Evolutionary conservation across 2,329 filamentous ascomycete species (phyloP).

Genomic region (Dichotomopilus funicola): DNA sequence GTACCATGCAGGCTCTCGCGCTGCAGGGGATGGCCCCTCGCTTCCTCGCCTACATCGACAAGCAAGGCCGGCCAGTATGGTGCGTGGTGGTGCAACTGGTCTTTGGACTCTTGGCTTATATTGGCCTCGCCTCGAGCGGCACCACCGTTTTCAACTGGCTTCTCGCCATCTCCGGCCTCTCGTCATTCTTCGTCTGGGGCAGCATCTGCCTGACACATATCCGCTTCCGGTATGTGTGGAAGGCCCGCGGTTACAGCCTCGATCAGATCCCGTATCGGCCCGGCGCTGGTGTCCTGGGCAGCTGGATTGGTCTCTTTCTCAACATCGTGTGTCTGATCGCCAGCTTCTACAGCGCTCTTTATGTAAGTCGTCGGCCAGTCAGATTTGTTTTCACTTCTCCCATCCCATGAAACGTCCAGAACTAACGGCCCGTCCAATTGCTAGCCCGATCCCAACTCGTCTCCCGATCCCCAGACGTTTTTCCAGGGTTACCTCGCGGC

Average conservation of each 20-base stretch:
- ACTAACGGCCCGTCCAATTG: too few relatives aligned
- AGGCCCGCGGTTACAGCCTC: conserved; percentile 47
- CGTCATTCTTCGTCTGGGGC: conserved; percentile 70
- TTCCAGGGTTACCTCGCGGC: conserved; percentile 54
- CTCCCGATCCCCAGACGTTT: conserved; percentile 42
- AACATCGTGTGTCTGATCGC: conserved; percentile 63
- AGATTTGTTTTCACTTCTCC: too few relatives aligned
- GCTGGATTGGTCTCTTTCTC: conserved; percentile 60
- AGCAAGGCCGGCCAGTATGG: conserved; percentile 51
- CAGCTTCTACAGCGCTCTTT: conserved; percentile 64
- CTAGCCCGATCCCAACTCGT: conserved; percentile 30
- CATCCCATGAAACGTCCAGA: too few relatives aligned
- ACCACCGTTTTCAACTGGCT: conserved; percentile 55
- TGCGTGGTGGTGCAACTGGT: conserved; percentile 46
- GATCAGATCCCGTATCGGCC: conserved; percentile 44
- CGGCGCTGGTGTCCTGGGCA: conserved; percentile 55
- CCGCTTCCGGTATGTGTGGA: conserved; percentile 58
- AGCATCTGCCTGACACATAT: conserved; percentile 60
- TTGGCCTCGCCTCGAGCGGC: conserved; percentile 38
- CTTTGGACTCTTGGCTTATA: conserved; percentile 55
- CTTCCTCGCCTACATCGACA: conserved; percentile 55
- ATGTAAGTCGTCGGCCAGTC: conserved; percentile 29
- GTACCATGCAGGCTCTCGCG: conserved; percentile 45
- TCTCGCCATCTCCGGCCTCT: conserved; percentile 64
- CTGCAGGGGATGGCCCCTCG: conserved; percentile 47